Base-by-base conservation (phyloP, 768 basidiomycete genomes). In the Boletus rubescentipes region DNA sequence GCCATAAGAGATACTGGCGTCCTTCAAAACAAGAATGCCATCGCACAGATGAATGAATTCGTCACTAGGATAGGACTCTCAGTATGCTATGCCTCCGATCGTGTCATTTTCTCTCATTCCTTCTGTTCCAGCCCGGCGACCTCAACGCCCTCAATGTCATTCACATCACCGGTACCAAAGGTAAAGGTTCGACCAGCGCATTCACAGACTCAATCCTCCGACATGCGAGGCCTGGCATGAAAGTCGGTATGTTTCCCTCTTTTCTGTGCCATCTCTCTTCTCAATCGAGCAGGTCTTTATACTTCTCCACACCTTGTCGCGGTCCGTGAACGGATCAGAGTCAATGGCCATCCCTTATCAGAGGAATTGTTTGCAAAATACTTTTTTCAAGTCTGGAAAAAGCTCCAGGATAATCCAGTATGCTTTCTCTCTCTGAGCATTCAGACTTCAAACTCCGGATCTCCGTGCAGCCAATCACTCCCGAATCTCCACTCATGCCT, bases 91-190 rank as follows among this genome's bases (percentile, higher is more conserved):
- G 31, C 39, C 2, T 30, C 23, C 31, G 34, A 37, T 51, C 48
- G n/a, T 34, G 30, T 48, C 54, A 21, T 21, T 30, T 30, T 46
- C 34, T 58, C 48, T 62, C 44, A 58, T 65, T 43, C 48, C 56
- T 38, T 53, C 30, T 15, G 9, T 36, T 39, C 41, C 62, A 97
- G 94, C 81, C 89, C 38, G 77, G 83, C 53, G 87, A 95, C 58
- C 79, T 99, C 39, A 94, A 98, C 67, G 73, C 74, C 21, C 77
- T 99, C 49, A 96, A 98, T 70, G 93, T 96, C 53, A 83, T 98
- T 43, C 96, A 99, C 75, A 85, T 99, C 60, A 95, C 96, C 9
- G 96, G 96, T 4, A 98, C 97, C 5, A 99, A 99, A 73, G 96
- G 96, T 32, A 99, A 99, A 70, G 96, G 96, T 8, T 98, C 96